Base-by-base conservation (phyloP, 352 stramenopile species). In the Aphanomyces cochlioides region DNA sequence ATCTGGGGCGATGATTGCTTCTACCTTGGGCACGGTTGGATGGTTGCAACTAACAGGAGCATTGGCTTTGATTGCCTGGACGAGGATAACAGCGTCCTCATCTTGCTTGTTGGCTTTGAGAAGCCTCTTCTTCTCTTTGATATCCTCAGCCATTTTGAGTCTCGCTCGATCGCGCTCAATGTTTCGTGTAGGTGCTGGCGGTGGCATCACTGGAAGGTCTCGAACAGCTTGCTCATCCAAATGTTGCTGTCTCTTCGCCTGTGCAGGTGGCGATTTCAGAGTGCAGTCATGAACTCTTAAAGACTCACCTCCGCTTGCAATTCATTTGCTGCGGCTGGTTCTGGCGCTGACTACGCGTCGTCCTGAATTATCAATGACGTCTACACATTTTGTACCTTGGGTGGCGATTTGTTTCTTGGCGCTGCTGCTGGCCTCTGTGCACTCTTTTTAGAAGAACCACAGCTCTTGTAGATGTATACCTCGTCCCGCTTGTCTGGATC, bases 31-130 rank as follows among this genome's bases (percentile, higher is more conserved):
- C 15, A 43, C 17, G 7, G 36, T 28, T n/a, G 8, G 7, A 28
- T 28, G 28, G 28, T 28, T 28, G 1, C 28, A 28, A 19, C 7
- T n/a, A 19, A 37, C 63, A n/a, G 38, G 15, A 13, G 5, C 63
- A 7, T 15, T 12, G 8, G 47, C 34, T 39, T 70, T 70, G 48
- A 70, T 36, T 15, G 47, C 64, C 48, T 90, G 85, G 17, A 92
- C 85, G 7, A 92, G 66, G 57, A 92, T 88, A 43, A 92, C 73
- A 0, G 85, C 80, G 41, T 90, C 83, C 38, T 92, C 74, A 7
- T 56, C 70, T 19, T 7, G 48, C 34, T 66, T 59, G 56, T 13
- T 37, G 28, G 38, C 69, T 57, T 78, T 71, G 19, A 82, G 47
- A 56, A 79, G 72, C 48, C 73, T 76, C 59, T 90, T 88, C 40